phyloP scores from a whole-genome alignment of 495 filamentous ascomycete species.

The Neurospora sublineolata region DNA sequence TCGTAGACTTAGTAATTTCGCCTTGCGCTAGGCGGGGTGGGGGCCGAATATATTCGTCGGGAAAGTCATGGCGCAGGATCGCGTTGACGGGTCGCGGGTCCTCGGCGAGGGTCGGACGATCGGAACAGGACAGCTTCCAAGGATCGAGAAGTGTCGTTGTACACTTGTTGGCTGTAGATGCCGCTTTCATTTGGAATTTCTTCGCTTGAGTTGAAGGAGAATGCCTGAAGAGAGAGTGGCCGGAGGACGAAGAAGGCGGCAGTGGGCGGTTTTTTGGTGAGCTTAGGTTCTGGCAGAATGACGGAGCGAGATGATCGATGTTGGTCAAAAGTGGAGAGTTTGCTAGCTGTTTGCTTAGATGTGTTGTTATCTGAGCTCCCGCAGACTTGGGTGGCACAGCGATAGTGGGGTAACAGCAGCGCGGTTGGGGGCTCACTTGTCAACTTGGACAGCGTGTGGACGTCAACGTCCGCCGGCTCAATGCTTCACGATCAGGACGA shows the following conservation, averaged over 20 bases:
- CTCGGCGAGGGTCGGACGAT: neutral
- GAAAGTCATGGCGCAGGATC: neutral
- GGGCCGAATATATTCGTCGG: neutral
- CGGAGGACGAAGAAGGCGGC: neutral
- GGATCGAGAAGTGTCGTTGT: neutral
- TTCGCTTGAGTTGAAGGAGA: rapidly evolving
- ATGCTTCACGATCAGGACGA: too few species aligned
- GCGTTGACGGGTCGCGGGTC: neutral
- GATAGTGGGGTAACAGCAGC: neutral
- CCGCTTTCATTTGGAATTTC: rapidly evolving
- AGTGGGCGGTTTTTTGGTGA: neutral
- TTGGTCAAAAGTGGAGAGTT: neutral
- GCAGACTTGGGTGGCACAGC: neutral
- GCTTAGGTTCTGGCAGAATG: neutral
- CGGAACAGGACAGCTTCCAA: neutral
- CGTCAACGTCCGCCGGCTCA: too few species aligned
- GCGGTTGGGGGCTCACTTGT: too few species aligned
- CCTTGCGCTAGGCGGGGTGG: neutral
- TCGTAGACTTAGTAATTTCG: too few species aligned
- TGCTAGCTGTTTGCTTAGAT: neutral
- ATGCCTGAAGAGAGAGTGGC: neutral
- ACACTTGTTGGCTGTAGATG: neutral
- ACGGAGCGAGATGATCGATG: neutral
- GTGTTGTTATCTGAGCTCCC: neutral
- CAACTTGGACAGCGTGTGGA: too few species aligned